phyloP scores from a whole-genome alignment of 225 moss, liverwort and hornwort species.

The Polytrichum commune region DNA sequence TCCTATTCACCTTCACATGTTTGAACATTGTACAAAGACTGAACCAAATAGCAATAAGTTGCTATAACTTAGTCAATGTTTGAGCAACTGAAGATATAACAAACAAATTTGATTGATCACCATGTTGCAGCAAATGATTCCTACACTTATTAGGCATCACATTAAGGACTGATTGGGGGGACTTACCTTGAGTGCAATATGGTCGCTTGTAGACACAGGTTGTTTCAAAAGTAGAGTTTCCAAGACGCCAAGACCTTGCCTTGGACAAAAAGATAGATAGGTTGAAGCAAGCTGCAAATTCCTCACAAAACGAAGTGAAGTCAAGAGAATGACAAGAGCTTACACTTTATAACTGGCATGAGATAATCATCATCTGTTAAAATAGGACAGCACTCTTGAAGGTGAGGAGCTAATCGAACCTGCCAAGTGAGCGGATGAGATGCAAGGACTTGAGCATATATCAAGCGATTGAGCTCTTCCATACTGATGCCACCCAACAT shows the following conservation, averaged over 20 bases:
- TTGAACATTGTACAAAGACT: no score
- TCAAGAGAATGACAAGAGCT: neutral
- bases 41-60: no score
- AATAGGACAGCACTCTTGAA: neutral
- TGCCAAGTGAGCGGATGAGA: constrained; percentile 97
- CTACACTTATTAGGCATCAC: neutral
- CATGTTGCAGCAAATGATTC: no score
- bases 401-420: constrained; percentile 27
- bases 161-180: neutral
- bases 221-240: constrained; percentile 76
- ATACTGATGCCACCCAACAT: constrained; percentile 80
- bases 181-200: constrained; percentile 78
- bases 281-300: constrained; percentile 76
- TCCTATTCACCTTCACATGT: no score
- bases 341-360: no score
- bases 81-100: no score
- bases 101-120: no score
- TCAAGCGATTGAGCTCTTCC: constrained; percentile 85
- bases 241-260: constrained; percentile 85
- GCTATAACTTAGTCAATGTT: no score
- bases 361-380: neutral
- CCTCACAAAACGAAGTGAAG: constrained; percentile 12
- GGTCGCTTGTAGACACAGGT: constrained; percentile 71
- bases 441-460: constrained; percentile 83
- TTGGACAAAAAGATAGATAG: constrained; percentile 86